Conservation (phyloP, 2,329 filamentous ascomycete species). For the Dendryphion nanum region DNA sequence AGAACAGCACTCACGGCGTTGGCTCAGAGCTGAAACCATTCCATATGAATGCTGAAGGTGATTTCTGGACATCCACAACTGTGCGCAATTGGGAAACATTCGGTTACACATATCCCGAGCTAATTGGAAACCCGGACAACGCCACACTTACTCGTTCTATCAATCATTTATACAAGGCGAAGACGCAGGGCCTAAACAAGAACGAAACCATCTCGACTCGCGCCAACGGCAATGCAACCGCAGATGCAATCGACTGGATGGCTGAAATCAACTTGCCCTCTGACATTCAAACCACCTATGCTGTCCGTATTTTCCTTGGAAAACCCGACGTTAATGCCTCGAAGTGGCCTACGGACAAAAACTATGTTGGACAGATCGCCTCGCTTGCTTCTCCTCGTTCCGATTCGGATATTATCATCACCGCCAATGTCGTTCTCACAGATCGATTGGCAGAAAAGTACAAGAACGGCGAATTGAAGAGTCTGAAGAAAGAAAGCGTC, state of each 20-base stretch:
- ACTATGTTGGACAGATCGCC: constrained; percentile 42
- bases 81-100: constrained; percentile 29
- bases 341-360: constrained; percentile 38
- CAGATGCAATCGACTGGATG: constrained; percentile 26
- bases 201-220: constrained; percentile 16
- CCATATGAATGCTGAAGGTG: constrained; percentile 31
- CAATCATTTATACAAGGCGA: constrained; percentile 27
- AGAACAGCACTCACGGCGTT: constrained; percentile 17
- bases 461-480: constrained; percentile 23
- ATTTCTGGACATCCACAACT: constrained; percentile 29
- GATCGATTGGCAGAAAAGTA: constrained; percentile 29
- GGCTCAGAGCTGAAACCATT: constrained; percentile 26
- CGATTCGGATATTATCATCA: constrained; percentile 38
- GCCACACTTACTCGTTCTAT: constrained; percentile 24
- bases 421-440: constrained; percentile 42
- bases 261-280: constrained; percentile 31
- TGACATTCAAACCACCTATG: constrained; percentile 31
- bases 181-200: constrained; percentile 22
- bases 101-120: constrained; percentile 35
- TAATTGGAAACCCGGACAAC: constrained; percentile 23
- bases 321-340: constrained; percentile 20
- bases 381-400: constrained; percentile 37
- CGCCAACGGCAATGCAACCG: constrained; percentile 3
- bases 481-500: constrained; percentile 19
- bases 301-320: constrained; percentile 32